phyloP scores from a whole-genome alignment of 2,329 filamentous ascomycete species.

The Fusarium sp. region DNA sequence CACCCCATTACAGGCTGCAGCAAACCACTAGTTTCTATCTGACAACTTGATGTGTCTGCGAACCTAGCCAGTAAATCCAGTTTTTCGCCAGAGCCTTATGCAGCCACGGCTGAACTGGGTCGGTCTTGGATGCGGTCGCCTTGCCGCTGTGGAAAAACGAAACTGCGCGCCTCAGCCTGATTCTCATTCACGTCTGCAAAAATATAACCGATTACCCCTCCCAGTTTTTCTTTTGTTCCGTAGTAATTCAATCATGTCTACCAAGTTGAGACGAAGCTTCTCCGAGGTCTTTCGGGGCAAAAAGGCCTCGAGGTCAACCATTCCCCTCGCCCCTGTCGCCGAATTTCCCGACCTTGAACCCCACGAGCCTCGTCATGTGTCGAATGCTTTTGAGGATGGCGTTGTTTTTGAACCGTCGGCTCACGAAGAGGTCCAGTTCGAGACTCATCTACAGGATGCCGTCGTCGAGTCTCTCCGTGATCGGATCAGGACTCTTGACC shows the following conservation, averaged over 20 bases:
- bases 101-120: not conserved
- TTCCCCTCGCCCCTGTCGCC: not conserved
- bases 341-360: not conserved
- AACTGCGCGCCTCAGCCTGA: not conserved
- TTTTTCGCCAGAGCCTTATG: not conserved
- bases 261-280: conserved; percentile 6
- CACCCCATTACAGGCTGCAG: not conserved
- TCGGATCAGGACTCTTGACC: not conserved
- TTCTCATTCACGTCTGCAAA: not conserved
- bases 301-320: not conserved
- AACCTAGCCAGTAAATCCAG: not conserved
- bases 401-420: not conserved
- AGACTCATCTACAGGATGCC: not conserved
- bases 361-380: not conserved
- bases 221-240: not conserved
- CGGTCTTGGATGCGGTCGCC: not conserved
- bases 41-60: not conserved
- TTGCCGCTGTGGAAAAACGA: not conserved
- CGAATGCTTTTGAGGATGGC: not conserved
- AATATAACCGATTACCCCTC: not conserved
- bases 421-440: not conserved
- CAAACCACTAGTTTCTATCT: not conserved
- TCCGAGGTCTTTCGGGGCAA: conserved; percentile 3
- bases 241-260: not conserved
- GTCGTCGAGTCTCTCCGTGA: conserved; percentile 1